Evolutionary conservation across 768 basidiomycete genomes (phyloP).

Genomic region (Dendrothele bispora): DNA sequence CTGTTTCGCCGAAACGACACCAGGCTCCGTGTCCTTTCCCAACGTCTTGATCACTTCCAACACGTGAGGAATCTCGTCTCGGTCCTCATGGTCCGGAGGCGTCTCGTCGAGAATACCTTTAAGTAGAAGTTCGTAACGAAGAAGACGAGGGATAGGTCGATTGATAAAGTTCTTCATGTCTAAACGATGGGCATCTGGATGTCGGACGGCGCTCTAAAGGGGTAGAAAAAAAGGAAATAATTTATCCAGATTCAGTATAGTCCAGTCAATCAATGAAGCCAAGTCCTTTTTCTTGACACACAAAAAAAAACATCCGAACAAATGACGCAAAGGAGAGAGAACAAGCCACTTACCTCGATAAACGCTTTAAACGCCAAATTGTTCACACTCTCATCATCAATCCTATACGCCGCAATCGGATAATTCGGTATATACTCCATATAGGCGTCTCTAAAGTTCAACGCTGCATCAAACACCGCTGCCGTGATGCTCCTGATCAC

Average conservation of each 20-base stretch:
- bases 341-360: constrained; percentile 60
- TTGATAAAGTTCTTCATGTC: constrained; percentile 95
- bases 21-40: constrained; percentile 86
- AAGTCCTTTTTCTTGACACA: too few relatives aligned
- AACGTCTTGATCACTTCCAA: constrained; percentile 84
- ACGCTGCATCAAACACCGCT: constrained; percentile 81
- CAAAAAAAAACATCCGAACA: too few relatives aligned
- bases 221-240: constrained; percentile 21
- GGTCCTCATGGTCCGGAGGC: constrained; percentile 74
- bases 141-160: constrained; percentile 84
- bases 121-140: constrained; percentile 86
- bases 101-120: constrained; percentile 79
- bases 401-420: constrained; percentile 84
- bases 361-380: constrained; percentile 81
- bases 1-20: constrained; percentile 79
- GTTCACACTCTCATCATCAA: constrained; percentile 83
- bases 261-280: too few relatives aligned
- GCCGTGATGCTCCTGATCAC: constrained; percentile 78
- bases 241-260: too few relatives aligned
- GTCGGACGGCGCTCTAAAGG: constrained; percentile 54
- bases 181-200: constrained; percentile 75
- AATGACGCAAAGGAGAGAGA: constrained; percentile 17
- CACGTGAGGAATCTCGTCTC: constrained; percentile 77
- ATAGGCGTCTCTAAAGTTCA: constrained; percentile 92
- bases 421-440: constrained; percentile 91